Percentiles rank a stretch among this genome's conserved stretches.
Evolutionary conservation across 1,284 basidiomycete species (phyloP).

Genomic region (Puccinia triticina): DNA sequence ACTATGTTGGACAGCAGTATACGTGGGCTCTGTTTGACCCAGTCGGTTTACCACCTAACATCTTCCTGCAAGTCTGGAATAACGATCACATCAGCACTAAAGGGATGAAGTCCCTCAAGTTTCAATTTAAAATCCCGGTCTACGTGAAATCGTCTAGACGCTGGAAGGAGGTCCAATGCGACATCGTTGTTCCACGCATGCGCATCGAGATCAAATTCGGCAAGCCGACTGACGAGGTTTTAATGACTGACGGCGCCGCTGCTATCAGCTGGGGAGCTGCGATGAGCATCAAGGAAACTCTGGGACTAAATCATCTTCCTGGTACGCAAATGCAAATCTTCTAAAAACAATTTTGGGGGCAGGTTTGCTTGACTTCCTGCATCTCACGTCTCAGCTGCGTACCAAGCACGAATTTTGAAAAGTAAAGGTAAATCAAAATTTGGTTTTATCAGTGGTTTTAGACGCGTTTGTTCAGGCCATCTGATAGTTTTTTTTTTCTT

Average conservation of each 20-base stretch:
- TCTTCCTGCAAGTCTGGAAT: conserved; percentile 8
- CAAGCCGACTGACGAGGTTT: neutral
- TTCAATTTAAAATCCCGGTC: conserved; percentile 13
- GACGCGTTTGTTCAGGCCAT: neutral
- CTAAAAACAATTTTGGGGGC: neutral
- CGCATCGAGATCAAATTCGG: neutral
- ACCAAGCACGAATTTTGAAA: conserved; percentile 50
- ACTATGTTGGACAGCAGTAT: conserved; percentile 24
- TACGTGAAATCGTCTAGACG: neutral
- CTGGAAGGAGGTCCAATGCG: neutral
- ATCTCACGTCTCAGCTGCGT: conserved; percentile 29
- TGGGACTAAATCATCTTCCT: conserved; percentile 28
- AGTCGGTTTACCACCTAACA: neutral
- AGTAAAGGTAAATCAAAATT: conserved; percentile 18
- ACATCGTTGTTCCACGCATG: neutral
- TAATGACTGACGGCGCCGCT: conserved; percentile 50
- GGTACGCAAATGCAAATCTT: neutral
- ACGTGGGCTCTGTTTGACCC: conserved; percentile 29
- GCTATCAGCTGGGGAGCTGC: conserved; percentile 44
- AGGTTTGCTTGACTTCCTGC: neutral
- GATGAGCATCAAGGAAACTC: conserved; percentile 11
- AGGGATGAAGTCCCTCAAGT: neutral
- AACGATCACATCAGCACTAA: neutral
- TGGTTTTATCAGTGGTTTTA: neutral
- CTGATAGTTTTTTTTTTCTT: no score